A percentile compares a stretch with the other conserved stretches of the same genome.
These are phyloP conservation scores for Plasmodium gallinaceum DNA, from an alignment of 169 alveolate genomes.

Conservation along the genomic window DNA sequence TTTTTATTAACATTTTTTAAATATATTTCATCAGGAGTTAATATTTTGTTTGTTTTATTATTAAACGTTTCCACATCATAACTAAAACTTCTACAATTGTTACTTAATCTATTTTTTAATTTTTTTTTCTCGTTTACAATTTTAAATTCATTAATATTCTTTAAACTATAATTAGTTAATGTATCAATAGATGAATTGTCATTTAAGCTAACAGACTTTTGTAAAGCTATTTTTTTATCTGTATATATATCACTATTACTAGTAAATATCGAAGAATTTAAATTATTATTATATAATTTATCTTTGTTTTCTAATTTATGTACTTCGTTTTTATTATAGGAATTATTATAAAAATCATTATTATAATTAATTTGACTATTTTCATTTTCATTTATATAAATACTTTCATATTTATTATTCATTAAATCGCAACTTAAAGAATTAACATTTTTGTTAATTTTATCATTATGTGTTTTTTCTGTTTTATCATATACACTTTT, in stretches of 20 bases:
- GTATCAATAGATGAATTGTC: slow-evolving; percentile 40
- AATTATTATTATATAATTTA: neutral
- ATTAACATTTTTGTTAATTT: neutral
- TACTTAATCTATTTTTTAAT: slow-evolving; percentile 14
- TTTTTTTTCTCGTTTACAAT: slow-evolving; percentile 11
- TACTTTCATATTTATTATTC: neutral
- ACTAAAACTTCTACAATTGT: neutral
- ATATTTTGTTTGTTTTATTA: slow-evolving; percentile 8
- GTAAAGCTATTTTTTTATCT: slow-evolving; percentile 11
- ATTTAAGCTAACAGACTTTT: slow-evolving; percentile 30
- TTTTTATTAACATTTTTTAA: neutral
- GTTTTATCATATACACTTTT: neutral
- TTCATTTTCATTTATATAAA: neutral
- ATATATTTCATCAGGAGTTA: slow-evolving; percentile 6
- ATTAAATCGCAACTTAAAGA: slow-evolving; percentile 1
- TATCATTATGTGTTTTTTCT: too few relatives aligned
- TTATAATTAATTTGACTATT: neutral
- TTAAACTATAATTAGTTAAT: slow-evolving; percentile 17
- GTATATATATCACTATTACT: slow-evolving; percentile 8
- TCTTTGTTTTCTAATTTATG: neutral
- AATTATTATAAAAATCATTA: neutral
- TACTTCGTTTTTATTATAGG: neutral
- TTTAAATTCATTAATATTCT: slow-evolving; percentile 33
- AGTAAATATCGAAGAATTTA: neutral
- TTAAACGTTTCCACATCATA: neutral